Evolutionary conservation across 2,329 filamentous ascomycete genomes (phyloP), one percentile per base, ranked within the genome.

Genomic region (Thelonectria rubi): DNA sequence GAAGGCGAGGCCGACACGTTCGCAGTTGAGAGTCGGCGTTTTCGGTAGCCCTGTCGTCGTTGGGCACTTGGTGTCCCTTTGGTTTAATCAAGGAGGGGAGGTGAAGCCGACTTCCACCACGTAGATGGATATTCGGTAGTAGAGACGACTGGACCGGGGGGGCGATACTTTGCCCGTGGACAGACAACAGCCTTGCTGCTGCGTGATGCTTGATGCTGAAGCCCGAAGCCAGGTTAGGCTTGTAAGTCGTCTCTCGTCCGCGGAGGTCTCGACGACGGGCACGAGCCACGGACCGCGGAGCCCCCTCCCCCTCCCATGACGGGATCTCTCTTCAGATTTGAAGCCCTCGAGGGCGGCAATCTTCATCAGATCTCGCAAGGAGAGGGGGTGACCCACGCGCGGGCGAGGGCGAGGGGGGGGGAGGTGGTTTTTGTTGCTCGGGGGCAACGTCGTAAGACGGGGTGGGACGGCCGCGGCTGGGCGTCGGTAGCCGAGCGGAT

Each of bases 401-500:
- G 57, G 37, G 55, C 49, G 60, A 65, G 54, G 58, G 58, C 50
- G 66, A 62, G 63, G 63, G 66, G 68, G 66, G n/a, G 63, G 63
- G 43, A 62, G 63, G 62, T 68, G 65, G 69, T 69, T 71, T 70
- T 71, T 60, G 65, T 69, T 65, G 46, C 58, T 56, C 49, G 59
- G 51, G 40, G 32, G 50, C 17, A n/a, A 55, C 47, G 58, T 70
- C 58, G 62, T 60, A 66, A 67, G 66, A 65, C 65, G 62, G 50
- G 32, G 56, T 54, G 58, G 65, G 52, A 52, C 32, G 14, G 32
- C 32, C 32, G 54, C 51, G 51, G 46, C 39, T 46, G 55, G 57
- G 59, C 54, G 60, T 70, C 68, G 68, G 68, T 70, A 70, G 63
- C 68, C 68, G 68, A 70, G 68, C 65, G 61, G 60, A 65, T 57